Base-by-base conservation (phyloP, 768 basidiomycete genomes). In the Trametes cubensis region DNA sequence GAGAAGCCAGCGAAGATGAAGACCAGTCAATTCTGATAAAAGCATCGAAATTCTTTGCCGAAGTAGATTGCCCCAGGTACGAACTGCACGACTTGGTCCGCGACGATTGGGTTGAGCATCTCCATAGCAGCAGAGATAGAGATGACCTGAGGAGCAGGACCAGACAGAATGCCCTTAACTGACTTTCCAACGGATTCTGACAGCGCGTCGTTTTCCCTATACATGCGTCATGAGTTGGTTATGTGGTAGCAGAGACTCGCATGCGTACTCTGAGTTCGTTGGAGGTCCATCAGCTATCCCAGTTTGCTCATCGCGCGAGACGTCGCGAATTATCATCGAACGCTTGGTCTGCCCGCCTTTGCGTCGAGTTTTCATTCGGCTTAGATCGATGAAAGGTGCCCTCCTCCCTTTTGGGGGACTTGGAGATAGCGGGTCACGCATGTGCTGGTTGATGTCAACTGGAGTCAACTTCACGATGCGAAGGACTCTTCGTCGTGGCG, bases 1-100 rank as follows among this genome's bases (percentile, higher is more conserved):
- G 10, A 17, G 14, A 25, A 21, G 30, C 7, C 44, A 34, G 54
- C 8, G 20, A 18, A 20, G 17, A 25, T 3, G 46, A 3, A 25
- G 23, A 11, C 1, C 25, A 10, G 21, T 39, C 25, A 59, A 7
- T 34, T 38, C 7, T 15, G 14, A 17, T 44, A 59, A 30, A 59
- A 62, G 55, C 61, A 62, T 14, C 45, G 55, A 26, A 62, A 62
- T 38, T 62, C 61, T 45, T 58, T 46, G 7, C 52, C 55, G 3
- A 57, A 44, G 25, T 62, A 51, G 38, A 58, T 7, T 10, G 17
- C n/a, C 15, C 61, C 61, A 2, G 61, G 61, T 13, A 58, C 3
- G n/a, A 62, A 62, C 42, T 58, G 55, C 0, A 51, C 46, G 17
- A 41, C 56, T 11, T 38, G 13, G 4, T 53, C 61, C 15, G 30